Base-by-base conservation (phyloP, 805 yeast genomes). In the Metschnikowia gelsemii region DNA sequence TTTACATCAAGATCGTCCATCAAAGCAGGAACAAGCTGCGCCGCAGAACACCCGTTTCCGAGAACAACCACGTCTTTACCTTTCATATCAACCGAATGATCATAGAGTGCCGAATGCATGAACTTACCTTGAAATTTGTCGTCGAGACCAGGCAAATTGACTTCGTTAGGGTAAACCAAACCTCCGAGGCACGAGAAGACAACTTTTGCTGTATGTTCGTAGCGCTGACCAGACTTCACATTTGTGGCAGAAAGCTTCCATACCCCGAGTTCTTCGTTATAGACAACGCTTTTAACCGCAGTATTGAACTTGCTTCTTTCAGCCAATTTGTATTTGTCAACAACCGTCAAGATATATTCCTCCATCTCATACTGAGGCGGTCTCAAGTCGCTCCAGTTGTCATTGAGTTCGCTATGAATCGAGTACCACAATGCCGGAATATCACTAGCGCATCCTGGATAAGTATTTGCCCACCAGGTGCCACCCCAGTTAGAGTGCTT, bases 401-500 rank as follows among this genome's bases (percentile, higher is more conserved):
- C 50, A 40, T 61, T 66, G 47, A 67, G 57, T 42, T 61, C 71
- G 27, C 52, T 51, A 26, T 55, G 62, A 32, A 58, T 57, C 12
- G 68, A 62, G 46, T 68, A 68, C 71, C 70, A 69, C 19, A 64
- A 40, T 2, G 72, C 72, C 6, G 73, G 73, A 34, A 69, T 65
- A 52, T 69, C 74, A 17, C 64, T 59, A n/a, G 73, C 72, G 49
- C 72, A 65, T 1, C 73, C 73, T 2, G 74, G 74, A 43, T 68
- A 69, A 4, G 72, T 64, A 47, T 69, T 69, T 14, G 73, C 73
- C 52, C 62, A 68, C 74, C 74, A 69, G 17, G 73, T 68, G 11
- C 74, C 73, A 13, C 74, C 73, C 48, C 65, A 64, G 32, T 62
- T 51, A 35, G 55, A 57, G 45, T 67, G 72, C 42, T 64, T 66